phyloP scores from a whole-genome alignment of 106 monocot genomes.

The Gastrodia elata region DNA sequence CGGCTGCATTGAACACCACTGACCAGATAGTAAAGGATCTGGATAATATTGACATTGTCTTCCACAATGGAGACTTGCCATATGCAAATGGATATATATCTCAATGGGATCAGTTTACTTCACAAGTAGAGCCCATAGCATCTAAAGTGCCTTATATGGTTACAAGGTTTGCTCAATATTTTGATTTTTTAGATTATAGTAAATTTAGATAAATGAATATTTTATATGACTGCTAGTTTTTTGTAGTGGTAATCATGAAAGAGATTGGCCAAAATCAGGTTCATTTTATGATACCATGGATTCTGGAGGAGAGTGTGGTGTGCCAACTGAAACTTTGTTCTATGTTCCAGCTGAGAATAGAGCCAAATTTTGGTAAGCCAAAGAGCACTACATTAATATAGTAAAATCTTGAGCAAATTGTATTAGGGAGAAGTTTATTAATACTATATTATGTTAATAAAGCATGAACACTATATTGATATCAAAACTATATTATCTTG shows the following conservation, averaged over 20 bases:
- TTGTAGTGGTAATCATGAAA: constrained; percentile 92
- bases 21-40: constrained; percentile 62
- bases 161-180: constrained; percentile 44
- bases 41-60: constrained; percentile 73
- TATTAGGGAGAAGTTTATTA: too few relatives aligned
- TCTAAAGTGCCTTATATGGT: constrained; percentile 88
- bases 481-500: too few relatives aligned
- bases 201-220: background rate
- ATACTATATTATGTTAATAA: too few relatives aligned
- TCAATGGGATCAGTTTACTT: constrained; percentile 96
- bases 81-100: constrained; percentile 96
- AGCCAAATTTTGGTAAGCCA: constrained; percentile 73
- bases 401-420: too few relatives aligned
- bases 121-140: constrained; percentile 87
- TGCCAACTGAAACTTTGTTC: constrained; percentile 71
- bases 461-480: too few relatives aligned
- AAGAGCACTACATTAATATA: too few relatives aligned
- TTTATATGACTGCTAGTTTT: background rate
- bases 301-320: constrained; percentile 97
- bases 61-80: constrained; percentile 81
- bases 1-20: constrained; percentile 78
- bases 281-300: constrained; percentile 78
- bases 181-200: background rate
- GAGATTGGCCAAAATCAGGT: constrained; percentile 87
- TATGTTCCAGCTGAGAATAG: constrained; percentile 80